Evolutionary conservation across 2,329 filamentous ascomycete genomes (phyloP).

Genomic region (Hypocreales sp.): DNA sequence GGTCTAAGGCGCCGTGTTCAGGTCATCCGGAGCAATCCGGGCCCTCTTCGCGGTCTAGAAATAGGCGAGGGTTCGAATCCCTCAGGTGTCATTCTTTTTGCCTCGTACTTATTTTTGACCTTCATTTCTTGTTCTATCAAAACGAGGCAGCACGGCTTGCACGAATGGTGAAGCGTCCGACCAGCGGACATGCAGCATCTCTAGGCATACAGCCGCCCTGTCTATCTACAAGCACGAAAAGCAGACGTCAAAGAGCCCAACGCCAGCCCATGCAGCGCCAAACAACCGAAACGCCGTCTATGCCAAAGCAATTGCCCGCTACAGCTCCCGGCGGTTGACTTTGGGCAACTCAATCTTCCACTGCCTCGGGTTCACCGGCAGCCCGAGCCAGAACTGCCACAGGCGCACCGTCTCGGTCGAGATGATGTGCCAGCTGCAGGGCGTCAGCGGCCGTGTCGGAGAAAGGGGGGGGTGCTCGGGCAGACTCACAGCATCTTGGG

Average conservation of each 20-base stretch:
- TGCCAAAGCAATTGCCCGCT: no score
- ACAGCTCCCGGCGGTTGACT: constrained; percentile 32
- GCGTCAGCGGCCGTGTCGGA: not conserved
- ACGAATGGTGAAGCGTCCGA: no score
- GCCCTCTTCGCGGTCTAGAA: constrained; percentile 10
- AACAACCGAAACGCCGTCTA: no score
- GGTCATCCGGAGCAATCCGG: constrained; percentile 1
- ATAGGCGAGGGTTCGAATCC: constrained; percentile 17
- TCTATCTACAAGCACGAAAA: no score
- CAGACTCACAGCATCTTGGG: constrained; percentile 54
- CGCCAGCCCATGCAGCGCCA: no score
- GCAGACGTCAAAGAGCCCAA: no score
- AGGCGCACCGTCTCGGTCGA: constrained; percentile 27
- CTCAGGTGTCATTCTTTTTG: constrained; percentile 12
- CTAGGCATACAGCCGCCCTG: no score
- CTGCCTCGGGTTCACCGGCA: constrained; percentile 31
- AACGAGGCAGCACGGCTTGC: no score
- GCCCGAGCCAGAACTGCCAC: constrained; percentile 35
- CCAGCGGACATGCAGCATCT: no score
- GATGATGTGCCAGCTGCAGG: constrained; percentile 24
- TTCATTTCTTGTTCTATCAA: no score
- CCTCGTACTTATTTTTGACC: constrained; percentile 1
- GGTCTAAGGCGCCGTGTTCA: constrained; percentile 10
- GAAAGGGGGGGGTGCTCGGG: not conserved
- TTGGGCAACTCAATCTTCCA: constrained; percentile 30